These are phyloP conservation scores for Phytopythium delawarense DNA, from an alignment of 352 stramenopile genomes.

Conservation along the genomic window DNA sequence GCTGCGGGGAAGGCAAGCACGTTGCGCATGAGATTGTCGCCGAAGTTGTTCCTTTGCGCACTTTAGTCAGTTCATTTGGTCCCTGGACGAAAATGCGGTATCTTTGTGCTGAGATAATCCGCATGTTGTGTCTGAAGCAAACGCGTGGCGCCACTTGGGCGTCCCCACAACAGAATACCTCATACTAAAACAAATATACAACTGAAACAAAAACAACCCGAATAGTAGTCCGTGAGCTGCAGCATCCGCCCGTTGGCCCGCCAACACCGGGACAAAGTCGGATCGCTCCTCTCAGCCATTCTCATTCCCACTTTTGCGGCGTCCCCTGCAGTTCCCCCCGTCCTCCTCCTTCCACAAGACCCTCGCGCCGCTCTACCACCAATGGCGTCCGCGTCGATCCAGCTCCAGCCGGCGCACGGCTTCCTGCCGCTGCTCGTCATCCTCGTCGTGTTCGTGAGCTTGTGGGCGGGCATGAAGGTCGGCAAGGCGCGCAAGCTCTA, in stretches of 20 bases:
- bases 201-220: neutral
- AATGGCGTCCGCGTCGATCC: conserved; percentile 11
- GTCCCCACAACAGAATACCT: neutral
- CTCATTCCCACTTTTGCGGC: neutral
- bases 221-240: neutral
- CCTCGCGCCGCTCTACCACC: neutral
- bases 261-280: neutral
- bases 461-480: conserved; percentile 51
- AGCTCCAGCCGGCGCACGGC: conserved; percentile 43
- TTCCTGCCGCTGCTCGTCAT: conserved; percentile 50
- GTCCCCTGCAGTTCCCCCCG: neutral
- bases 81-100: too few relatives aligned
- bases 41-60: too few relatives aligned
- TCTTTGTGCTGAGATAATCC: neutral
- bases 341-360: neutral
- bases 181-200: neutral
- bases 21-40: too few relatives aligned
- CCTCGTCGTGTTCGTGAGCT: conserved; percentile 40
- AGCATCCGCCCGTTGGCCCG: neutral
- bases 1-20: too few relatives aligned
- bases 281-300: too few relatives aligned
- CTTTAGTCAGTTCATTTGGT: neutral
- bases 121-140: neutral
- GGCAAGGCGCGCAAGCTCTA: conserved; percentile 62
- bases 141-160: neutral